Evolutionary conservation across 2,329 filamentous ascomycete species (phyloP), one percentile per base, ranked within the genome.

Genomic region (Apiospora koreana): DNA sequence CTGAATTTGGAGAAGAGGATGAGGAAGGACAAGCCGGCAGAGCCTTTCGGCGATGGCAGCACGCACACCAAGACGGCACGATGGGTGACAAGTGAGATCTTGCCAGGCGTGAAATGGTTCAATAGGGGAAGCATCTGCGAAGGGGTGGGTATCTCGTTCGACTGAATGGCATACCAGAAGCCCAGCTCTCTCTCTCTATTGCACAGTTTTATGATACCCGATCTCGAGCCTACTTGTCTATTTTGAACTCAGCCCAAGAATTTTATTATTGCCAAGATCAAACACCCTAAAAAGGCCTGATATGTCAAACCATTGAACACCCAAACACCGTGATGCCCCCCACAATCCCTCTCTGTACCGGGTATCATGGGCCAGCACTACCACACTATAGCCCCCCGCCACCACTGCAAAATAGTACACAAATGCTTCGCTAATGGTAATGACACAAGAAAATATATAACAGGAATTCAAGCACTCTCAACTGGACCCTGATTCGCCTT

Each of bases 31-130:
- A 84, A 82, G 31, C 81, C 80, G 1, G 73, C 81, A 18, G 79
- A 82, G 70, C 87, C 88, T 0, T 89, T 90, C 74, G 88, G 88
- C 0, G 81, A 88, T 69, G 88, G 88, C 0, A 87, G 84, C 65
- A 79, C 81, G 72, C 89, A 91, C 73, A 83, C 88, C 0, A 84
- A 83, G 54, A 91, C 89, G n/a, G 89, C 87, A 18, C 82, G 88
- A 72, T 91, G 88, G 88, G 86, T 91, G 28, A 82, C 82, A 0
- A 82, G 84, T 41, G 80, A 87, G 75, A 72, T 91, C 46, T 72
- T 91, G 23, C 85, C 87, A 0, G 72, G 73, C 1, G 80, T 85
- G 0, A 78, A 80, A 68, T 90, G 87, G 82, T 87, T 83, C 71
- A 83, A 86, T 71, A 82, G 83, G 41, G 88, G 88, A 0, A 81